These are phyloP conservation scores for Saccharomycopsis fodiens DNA, from an alignment of 805 yeast species.

Conservation along the genomic window DNA sequence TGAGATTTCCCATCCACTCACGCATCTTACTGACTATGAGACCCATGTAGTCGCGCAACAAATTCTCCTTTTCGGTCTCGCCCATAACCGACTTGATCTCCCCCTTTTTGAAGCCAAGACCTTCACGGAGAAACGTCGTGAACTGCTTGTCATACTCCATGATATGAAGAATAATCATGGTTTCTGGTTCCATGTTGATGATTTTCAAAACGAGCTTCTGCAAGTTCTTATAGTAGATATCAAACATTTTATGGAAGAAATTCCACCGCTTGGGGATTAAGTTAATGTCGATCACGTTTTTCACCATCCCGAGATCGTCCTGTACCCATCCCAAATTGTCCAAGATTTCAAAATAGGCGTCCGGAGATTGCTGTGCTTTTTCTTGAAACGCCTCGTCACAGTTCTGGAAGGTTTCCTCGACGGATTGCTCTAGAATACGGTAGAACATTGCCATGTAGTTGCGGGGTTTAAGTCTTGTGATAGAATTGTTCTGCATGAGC, in stretches of 20 bases:
- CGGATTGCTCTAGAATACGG: constrained; percentile 48
- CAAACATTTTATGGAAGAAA: constrained; percentile 51
- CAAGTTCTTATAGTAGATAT: constrained; percentile 59
- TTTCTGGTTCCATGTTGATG: constrained; percentile 70
- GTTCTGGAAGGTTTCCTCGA: constrained; percentile 59
- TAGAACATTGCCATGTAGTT: constrained; percentile 57
- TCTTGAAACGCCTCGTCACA: constrained; percentile 50
- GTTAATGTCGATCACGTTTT: constrained; percentile 46
- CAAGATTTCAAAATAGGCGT: constrained; percentile 43
- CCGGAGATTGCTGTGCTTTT: constrained; percentile 22
- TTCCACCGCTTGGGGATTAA: constrained; percentile 74
- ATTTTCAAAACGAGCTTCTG: constrained; percentile 57
- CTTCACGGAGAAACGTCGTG: constrained; percentile 41
- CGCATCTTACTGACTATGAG: constrained; percentile 66
- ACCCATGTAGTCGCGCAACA: constrained; percentile 71
- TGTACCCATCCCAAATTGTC: constrained; percentile 78
- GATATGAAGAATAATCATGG: constrained; percentile 63
- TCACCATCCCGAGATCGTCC: constrained; percentile 58
- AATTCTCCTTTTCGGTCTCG: constrained; percentile 60
- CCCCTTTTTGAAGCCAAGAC: constrained; percentile 41
- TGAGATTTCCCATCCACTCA: constrained; percentile 76
- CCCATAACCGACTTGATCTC: constrained; percentile 51
- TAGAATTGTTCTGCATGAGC: constrained; percentile 31
- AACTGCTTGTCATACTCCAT: constrained; percentile 72
- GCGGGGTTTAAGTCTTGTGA: constrained; percentile 41